Conservation (phyloP, 371 early-diverging fungal species). For the Mortierella sp. region DNA sequence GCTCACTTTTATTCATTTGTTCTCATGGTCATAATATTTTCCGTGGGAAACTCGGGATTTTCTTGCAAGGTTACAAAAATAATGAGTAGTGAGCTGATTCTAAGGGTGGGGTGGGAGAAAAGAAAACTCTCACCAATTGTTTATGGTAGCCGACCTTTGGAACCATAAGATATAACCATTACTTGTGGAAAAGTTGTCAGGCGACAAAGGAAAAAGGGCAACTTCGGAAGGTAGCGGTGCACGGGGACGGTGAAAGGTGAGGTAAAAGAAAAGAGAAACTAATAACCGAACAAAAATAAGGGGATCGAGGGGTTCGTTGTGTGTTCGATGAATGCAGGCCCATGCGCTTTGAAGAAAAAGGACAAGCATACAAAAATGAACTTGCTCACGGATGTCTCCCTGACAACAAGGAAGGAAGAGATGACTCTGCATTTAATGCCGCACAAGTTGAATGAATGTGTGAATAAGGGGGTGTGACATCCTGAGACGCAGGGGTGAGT, state of each 20-base stretch:
- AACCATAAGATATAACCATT: not conserved
- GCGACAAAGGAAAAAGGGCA: conserved; percentile 1
- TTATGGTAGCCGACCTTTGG: not conserved
- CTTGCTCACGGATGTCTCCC: not conserved
- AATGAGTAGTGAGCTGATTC: not conserved
- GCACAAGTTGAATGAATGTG: not conserved
- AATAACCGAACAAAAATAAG: not conserved
- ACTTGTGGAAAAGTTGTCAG: not conserved
- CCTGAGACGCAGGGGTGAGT: not conserved
- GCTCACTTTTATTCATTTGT: not conserved
- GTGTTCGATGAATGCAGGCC: not conserved
- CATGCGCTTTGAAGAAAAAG: not conserved
- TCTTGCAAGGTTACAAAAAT: not conserved
- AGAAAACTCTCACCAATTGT: not conserved
- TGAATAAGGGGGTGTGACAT: not conserved
- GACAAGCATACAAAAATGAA: not conserved
- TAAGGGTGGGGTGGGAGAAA: not conserved
- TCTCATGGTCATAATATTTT: not conserved
- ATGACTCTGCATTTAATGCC: not conserved
- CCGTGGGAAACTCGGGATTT: not conserved
- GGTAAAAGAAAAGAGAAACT: not conserved
- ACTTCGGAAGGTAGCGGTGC: not conserved
- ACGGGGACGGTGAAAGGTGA: conserved; percentile 5
- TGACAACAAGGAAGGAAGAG: not conserved
- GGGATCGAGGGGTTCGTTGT: not conserved